Evolutionary conservation across 2,329 filamentous ascomycete genomes (phyloP).

Genomic region (Apiospora rasikravindrae): DNA sequence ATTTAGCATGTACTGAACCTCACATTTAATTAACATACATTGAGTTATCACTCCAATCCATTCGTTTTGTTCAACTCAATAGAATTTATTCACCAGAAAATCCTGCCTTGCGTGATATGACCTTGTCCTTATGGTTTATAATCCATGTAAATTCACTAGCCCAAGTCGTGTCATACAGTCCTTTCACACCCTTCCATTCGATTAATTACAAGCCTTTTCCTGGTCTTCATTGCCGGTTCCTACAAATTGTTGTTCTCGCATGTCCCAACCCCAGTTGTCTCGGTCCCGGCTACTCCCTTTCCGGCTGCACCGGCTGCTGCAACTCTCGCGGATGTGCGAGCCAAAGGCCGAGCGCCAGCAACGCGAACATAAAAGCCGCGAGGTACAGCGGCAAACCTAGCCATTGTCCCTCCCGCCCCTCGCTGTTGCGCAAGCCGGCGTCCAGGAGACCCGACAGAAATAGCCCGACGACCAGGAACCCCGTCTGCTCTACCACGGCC

Average conservation of each 20-base stretch:
- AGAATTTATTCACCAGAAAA: background rate
- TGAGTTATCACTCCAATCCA: no score
- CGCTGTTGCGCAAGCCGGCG: background rate
- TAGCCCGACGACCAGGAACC: conserved; percentile 14
- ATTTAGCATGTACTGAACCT: background rate
- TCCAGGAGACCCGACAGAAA: conserved; percentile 12
- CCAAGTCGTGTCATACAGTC: background rate
- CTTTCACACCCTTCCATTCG: background rate
- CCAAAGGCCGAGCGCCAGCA: conserved; percentile 17
- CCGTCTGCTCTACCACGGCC: conserved; percentile 21
- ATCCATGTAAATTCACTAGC: no score
- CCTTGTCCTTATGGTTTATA: no score
- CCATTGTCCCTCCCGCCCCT: background rate
- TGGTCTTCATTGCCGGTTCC: background rate
- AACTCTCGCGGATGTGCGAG: background rate
- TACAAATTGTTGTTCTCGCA: background rate
- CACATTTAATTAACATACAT: background rate
- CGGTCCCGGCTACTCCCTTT: background rate
- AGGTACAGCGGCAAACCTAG: conserved; percentile 20
- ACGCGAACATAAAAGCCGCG: background rate
- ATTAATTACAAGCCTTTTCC: background rate
- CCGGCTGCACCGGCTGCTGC: background rate
- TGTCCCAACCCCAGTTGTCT: background rate
- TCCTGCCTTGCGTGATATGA: no score
- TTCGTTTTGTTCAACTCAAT: background rate